phyloP scores from a whole-genome alignment of 805 yeast genomes.

The Candida montana region DNA sequence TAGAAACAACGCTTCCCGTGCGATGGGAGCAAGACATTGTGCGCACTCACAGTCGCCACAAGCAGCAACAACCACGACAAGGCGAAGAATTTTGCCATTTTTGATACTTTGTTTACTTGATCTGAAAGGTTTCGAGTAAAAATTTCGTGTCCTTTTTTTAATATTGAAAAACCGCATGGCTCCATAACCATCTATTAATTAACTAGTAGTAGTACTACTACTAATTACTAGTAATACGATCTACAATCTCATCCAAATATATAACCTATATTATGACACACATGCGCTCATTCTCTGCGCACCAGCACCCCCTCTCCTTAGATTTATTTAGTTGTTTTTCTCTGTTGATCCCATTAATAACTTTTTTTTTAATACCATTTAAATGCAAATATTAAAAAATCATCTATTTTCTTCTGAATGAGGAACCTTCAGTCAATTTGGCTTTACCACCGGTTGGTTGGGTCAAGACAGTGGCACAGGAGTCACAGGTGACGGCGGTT shows the following conservation, averaged over 20 bases:
- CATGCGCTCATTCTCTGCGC: constrained; percentile 4
- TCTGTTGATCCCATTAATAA: neutral
- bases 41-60: constrained; percentile 41
- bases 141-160: constrained; percentile 5
- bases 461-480: constrained; percentile 97
- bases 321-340: constrained; percentile 1
- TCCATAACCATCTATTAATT: too few species aligned
- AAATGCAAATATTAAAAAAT: neutral
- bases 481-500: constrained; percentile 99
- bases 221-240: too few species aligned
- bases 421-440: constrained; percentile 98
- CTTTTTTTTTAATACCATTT: neutral
- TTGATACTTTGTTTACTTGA: neutral
- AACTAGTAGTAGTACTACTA: too few species aligned
- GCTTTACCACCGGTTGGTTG: constrained; percentile 99
- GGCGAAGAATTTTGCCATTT: neutral
- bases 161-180: neutral
- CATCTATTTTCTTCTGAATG: constrained; percentile 94
- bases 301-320: constrained; percentile 5
- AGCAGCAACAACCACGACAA: constrained; percentile 4
- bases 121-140: neutral
- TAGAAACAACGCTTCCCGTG: constrained; percentile 84
- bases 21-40: constrained; percentile 77
- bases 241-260: constrained; percentile 7
- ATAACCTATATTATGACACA: constrained; percentile 12